Evolutionary conservation across 2,329 filamentous ascomycete species (phyloP), one percentile per base, ranked within the genome.

Genomic region (Fusarium vanettenii): DNA sequence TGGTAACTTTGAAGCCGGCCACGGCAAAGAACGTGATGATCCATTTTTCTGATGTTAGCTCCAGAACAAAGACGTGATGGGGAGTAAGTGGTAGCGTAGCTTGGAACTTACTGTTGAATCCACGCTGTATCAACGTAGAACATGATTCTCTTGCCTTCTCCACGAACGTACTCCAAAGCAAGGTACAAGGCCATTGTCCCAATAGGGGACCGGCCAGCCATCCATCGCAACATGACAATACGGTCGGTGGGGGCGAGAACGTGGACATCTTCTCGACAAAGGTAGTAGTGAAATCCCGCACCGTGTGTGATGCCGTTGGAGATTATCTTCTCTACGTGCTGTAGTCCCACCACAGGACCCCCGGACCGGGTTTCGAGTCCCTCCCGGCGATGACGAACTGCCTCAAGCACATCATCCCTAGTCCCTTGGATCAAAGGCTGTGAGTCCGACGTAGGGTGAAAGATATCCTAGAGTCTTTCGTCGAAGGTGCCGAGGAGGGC

Each of bases 71-170:
- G 16, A n/a, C 6, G 33, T 35, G 16, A 39, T 39, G 7, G 37
- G 37, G 37, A 8, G 37, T 16, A 16, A n/a, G 18, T 7, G n/a
- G n/a, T n/a, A n/a, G n/a, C 16, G 35, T 14, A 37, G 13, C 31
- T 33, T 13, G 13, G 33, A 35, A 57, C 60, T 67, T 64, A 67
- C 60, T 16, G 9, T 25, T 67, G 50, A 16, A 67, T 63, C 60
- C 50, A 67, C 2, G 41, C 31, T 2, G 52, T 63, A 16, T 67
- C 66, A 2, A 64, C 50, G 41, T 59, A 68, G 13, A 68, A 18
- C 8, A 64, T 39, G 33, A 68, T 9, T n/a, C 39, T 60, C n/a
- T 68, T 41, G n/a, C 52, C 57, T 13, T 64, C 9, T 6, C 20
- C 11, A 9, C 33, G n/a, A 8, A 67, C 29, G 20, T 63, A 63